phyloP scores from a whole-genome alignment of 2,329 filamentous ascomycete genomes.

The Cladorrhinum sp. region DNA sequence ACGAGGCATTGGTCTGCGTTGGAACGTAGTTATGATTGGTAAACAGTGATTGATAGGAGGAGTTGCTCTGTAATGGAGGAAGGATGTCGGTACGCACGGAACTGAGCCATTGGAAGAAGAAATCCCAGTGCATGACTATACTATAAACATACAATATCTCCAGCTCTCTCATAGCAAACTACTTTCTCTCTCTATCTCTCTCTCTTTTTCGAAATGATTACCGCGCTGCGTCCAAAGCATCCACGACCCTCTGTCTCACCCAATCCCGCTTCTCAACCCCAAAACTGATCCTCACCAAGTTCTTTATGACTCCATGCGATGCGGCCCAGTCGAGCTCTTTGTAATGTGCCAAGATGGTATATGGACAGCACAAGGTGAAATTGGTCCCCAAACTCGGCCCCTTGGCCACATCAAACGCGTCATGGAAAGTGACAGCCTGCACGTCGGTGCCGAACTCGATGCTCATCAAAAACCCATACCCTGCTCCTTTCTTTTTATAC shows the following conservation, averaged over 20 bases:
- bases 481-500: conserved; percentile 4
- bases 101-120: too few species aligned
- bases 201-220: too few species aligned
- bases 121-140: too few species aligned
- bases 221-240: too few species aligned
- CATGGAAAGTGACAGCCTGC: conserved; percentile 22
- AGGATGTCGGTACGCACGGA: too few species aligned
- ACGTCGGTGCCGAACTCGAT: conserved; percentile 12
- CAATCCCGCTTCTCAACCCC: conserved; percentile 24
- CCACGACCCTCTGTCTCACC: conserved; percentile 16
- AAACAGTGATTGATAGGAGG: too few species aligned
- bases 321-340: conserved; percentile 25
- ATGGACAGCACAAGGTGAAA: conserved; percentile 26
- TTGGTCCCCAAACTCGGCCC: conserved; percentile 27
- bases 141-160: too few species aligned
- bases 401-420: conserved; percentile 24
- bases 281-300: conserved; percentile 27
- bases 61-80: too few species aligned
- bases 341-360: conserved; percentile 25
- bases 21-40: too few species aligned
- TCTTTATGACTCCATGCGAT: conserved; percentile 23
- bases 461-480: conserved; percentile 24
- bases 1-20: too few species aligned
- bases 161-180: too few species aligned
- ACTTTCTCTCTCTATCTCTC: too few species aligned